Base-by-base conservation (phyloP, 2,329 filamentous ascomycete species). In the Pseudogymnoascus sp. region DNA sequence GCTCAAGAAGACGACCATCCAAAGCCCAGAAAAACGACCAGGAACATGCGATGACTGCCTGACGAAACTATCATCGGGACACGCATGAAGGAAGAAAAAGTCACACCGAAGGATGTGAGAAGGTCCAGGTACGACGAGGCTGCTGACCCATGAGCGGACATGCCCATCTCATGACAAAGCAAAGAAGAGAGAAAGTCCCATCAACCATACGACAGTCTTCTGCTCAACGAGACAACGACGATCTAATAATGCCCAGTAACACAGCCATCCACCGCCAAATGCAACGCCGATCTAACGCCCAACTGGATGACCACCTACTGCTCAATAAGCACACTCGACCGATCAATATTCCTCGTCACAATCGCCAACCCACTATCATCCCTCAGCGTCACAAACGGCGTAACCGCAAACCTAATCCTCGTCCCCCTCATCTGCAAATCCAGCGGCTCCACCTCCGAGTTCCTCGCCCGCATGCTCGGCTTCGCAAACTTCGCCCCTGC, bases 321-420 rank as follows among this genome's bases (percentile, higher is more conserved):
- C 43, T 49, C 43, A 49, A 49, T 49, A 49, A 49, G 43, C 43
- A 49, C 43, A 49, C 43, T 49, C 43, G 43, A 49, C 23, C 23
- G 23, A 49, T 49, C 43, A 29, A 49, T 49, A 49, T 49, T 49
- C 23, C 43, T 49, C 23, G 43, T 49, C 43, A 49, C 43, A 49
- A 49, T 49, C 43, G 43, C 43, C 43, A 49, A 29, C 23, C 67
- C 66, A 33, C 66, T 65, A 38, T 84, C 81, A 65, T 83, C 81
- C 33, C 81, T 76, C 67, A 81, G 77, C 1, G 80, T 83, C 52
- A 84, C 77, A 7, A 80, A 77, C 0, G 82, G 82, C 0, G 82
- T 83, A 4, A 81, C 78, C 29, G 81, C 79, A 1, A 83, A 74
- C 61, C 79, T 78, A n/a, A 85, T 71, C 4, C 81, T 78, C 72